A percentile compares a stretch with the other conserved stretches of the same genome.
Conservation (phyloP, 2,329 filamentous ascomycete species). For the Xylariaceae sp. region DNA sequence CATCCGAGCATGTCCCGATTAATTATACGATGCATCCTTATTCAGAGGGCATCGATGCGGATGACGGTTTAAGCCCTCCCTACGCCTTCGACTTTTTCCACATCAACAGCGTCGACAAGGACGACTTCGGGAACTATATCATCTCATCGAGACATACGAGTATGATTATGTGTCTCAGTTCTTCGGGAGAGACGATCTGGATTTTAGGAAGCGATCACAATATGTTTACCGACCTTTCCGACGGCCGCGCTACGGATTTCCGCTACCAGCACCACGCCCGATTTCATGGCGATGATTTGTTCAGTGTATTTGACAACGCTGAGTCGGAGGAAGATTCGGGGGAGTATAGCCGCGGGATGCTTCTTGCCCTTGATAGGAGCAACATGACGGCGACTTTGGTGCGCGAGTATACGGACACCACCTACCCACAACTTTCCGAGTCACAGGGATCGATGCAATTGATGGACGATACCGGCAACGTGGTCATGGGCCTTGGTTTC, state of each 20-base stretch:
- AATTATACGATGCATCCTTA: conserved; percentile 3
- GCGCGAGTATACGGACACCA: background rate
- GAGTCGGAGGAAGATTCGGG: conserved; percentile 12
- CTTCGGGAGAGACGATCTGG: conserved; percentile 31
- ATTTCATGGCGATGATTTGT: conserved; percentile 22
- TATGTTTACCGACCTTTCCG: conserved; percentile 32
- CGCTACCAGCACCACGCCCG: conserved; percentile 36
- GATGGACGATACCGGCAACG: background rate
- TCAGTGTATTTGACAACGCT: conserved; percentile 35
- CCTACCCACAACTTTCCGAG: background rate
- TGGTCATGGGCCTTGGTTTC: conserved; percentile 17
- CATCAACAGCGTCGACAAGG: conserved; percentile 34
- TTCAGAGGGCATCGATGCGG: no score
- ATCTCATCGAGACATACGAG: conserved; percentile 30
- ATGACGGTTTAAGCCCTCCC: conserved; percentile 2
- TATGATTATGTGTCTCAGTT: conserved; percentile 26
- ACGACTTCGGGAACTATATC: conserved; percentile 32
- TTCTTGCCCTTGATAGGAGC: conserved; percentile 37
- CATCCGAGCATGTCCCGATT: conserved; percentile 7
- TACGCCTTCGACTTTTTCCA: conserved; percentile 33
- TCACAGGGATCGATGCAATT: conserved; percentile 3
- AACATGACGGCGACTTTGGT: conserved; percentile 27
- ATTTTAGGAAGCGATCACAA: conserved; percentile 31
- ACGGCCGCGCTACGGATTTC: conserved; percentile 30
- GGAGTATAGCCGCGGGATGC: conserved; percentile 38